These are phyloP conservation scores for Liquidambar formosana DNA, from an alignment of 164 flowering plant species.

Conservation along the genomic window DNA sequence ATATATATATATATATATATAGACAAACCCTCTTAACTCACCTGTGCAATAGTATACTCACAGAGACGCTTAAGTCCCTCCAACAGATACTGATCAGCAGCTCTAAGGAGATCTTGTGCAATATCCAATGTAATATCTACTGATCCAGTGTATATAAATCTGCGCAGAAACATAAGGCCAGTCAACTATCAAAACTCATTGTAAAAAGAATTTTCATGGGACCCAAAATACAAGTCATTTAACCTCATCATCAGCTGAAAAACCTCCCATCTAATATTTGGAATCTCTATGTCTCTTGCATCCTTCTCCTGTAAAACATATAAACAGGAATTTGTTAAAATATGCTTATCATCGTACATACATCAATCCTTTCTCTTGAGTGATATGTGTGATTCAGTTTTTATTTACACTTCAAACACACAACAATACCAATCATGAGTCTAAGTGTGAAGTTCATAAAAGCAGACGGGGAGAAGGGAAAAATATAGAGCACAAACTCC, in stretches of 20 bases:
- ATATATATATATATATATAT: neutral
- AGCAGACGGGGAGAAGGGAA: too few relatives aligned
- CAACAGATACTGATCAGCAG: constrained; percentile 60
- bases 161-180: constrained; percentile 12
- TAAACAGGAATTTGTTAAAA: neutral
- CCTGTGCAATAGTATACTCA: constrained; percentile 56
- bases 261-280: constrained; percentile 79
- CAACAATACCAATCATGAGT: too few relatives aligned
- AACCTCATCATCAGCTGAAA: constrained; percentile 61
- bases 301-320: constrained; percentile 76
- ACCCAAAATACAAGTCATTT: neutral
- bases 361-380: neutral
- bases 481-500: too few relatives aligned
- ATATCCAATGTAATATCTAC: constrained; percentile 39
- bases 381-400: neutral
- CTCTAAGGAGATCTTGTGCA: constrained; percentile 56
- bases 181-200: neutral
- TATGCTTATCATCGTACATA: neutral
- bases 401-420: too few relatives aligned
- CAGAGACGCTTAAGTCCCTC: constrained; percentile 58
- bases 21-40: constrained; percentile 12
- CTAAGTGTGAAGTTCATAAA: too few relatives aligned
- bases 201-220: neutral
- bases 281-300: constrained; percentile 94
- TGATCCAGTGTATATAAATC: constrained; percentile 56